A percentile compares a stretch with the other conserved stretches of the same genome.
These are phyloP conservation scores for Rubroboletus pulcherrimus DNA, from an alignment of 768 basidiomycete species.

Conservation along the genomic window DNA sequence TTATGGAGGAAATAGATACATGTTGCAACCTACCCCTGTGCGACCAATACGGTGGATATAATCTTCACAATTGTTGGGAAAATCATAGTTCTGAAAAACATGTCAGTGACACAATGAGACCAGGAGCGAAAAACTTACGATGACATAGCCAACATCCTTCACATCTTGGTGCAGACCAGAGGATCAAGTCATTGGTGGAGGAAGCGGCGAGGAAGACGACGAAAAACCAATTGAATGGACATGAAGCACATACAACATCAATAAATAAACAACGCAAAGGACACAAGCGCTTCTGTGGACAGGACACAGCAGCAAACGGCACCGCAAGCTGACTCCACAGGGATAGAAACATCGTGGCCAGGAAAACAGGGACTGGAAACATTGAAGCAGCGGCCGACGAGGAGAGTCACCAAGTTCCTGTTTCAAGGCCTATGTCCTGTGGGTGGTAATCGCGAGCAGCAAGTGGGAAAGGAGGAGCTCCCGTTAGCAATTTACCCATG, in stretches of 20 bases:
- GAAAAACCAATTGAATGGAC: conserved; percentile 14
- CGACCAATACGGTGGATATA: conserved; percentile 99
- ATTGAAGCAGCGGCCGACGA: conserved; percentile 21
- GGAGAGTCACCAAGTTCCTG: conserved; percentile 20
- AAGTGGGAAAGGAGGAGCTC: conserved; percentile 12
- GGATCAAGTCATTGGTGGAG: conserved; percentile 30
- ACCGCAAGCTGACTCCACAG: conserved; percentile 17
- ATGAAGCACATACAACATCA: conserved; percentile 35
- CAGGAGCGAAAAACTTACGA: conserved; percentile 52
- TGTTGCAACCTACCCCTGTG: conserved; percentile 64
- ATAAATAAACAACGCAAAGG: conserved; percentile 25
- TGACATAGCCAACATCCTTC: conserved; percentile 98
- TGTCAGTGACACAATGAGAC: conserved; percentile 4
- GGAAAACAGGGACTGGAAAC: conserved; percentile 22
- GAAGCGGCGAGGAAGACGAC: conserved; percentile 14
- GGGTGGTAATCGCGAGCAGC: conserved; percentile 24
- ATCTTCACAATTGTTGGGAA: conserved; percentile 97
- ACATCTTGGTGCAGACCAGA: conserved; percentile 64
- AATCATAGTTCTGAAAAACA: conserved; percentile 79
- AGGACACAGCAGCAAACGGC: conserved; percentile 24
- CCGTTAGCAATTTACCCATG: conserved; percentile 25
- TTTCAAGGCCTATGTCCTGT: conserved; percentile 25
- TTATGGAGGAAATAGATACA: background rate
- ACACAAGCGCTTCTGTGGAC: conserved; percentile 32
- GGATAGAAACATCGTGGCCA: conserved; percentile 23